Percentiles rank a stretch among this genome's conserved stretches.
Conservation (phyloP, 1,284 basidiomycete genomes). For the Ceratobasidium sp. region DNA sequence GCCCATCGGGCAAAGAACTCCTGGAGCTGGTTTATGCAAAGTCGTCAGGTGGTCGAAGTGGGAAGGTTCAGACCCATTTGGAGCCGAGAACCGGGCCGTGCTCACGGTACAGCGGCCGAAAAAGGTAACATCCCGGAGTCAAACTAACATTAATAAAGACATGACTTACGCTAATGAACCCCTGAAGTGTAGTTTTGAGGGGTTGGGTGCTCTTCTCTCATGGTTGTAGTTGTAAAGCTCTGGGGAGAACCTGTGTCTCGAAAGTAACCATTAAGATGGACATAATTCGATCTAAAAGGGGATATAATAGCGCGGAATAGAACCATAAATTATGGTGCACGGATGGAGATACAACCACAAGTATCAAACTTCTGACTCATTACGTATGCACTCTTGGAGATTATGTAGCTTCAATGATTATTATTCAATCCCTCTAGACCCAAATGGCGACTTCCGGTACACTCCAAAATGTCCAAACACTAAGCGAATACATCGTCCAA, state of each 20-base stretch:
- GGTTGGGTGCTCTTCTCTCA: too few relatives aligned
- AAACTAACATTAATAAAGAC: neutral
- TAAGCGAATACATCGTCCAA: constrained; percentile 76
- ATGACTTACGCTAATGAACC: too few relatives aligned
- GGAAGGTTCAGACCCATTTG: constrained; percentile 34
- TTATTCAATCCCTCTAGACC: constrained; percentile 10
- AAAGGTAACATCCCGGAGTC: neutral
- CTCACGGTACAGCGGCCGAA: neutral
- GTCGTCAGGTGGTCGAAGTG: constrained; percentile 24
- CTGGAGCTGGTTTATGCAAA: constrained; percentile 4
- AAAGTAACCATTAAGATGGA: neutral
- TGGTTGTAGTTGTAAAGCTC: neutral
- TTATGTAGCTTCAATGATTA: too few relatives aligned
- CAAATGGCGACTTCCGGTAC: neutral
- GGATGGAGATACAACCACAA: constrained; percentile 8
- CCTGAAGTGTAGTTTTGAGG: too few relatives aligned
- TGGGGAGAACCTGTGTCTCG: too few relatives aligned
- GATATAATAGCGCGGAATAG: neutral
- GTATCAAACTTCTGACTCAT: neutral
- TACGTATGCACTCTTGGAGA: neutral
- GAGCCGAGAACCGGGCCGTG: constrained; percentile 39
- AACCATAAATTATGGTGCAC: neutral
- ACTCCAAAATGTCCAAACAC: constrained; percentile 37
- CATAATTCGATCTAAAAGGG: constrained; percentile 2
- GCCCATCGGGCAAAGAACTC: constrained; percentile 20